Base-by-base conservation (phyloP, 2,329 filamentous ascomycete genomes). In the Colletotrichum sp. region DNA sequence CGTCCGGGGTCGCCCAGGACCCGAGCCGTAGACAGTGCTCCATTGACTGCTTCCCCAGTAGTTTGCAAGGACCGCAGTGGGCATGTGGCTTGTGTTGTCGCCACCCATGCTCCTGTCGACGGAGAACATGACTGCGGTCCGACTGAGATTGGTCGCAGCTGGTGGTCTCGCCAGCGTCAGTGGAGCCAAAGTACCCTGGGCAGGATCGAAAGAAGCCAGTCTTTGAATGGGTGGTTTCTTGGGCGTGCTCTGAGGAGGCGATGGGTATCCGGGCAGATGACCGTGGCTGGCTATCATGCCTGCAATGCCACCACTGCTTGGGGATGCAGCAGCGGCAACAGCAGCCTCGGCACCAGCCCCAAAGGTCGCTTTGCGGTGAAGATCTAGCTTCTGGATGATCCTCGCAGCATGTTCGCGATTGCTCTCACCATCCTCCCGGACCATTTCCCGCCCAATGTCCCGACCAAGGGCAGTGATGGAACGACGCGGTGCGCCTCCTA, bases 31-130 rank as follows among this genome's bases (percentile, higher is more conserved):
- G 38, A 83, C 80, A 1, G 82, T 80, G 58, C 82, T 85, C 95
- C 96, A 98, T 63, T 96, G 93, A 72, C 92, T 94, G 80, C 93
- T 98, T 66, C 96, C 96, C 96, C 96, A 99, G 72, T 98, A 91
- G 82, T 99, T 99, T 36, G 96, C 96, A 87, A 98, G 92, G 77
- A 98, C 92, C 16, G 95, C 95, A 66, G 94, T 94, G 2, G 96
- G 95, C 85, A 98, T 92, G 26, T 91, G 91, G 57, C 94, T 92
- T n/a, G 90, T 90, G 63, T 88, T 91, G n/a, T 92, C 92, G 21
- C 92, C 84, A 5, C 90, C 90, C 72, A 95, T 88, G 3, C 92
- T 92, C 76, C 93, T 91, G 81, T 98, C 96, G 67, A 93, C 94
- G 79, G 94, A 95, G 18, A 96, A 92, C 30, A 95, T 89, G 28